Evolutionary conservation across 1,284 basidiomycete genomes (phyloP).

Genomic region (Pseudozyma sp.): DNA sequence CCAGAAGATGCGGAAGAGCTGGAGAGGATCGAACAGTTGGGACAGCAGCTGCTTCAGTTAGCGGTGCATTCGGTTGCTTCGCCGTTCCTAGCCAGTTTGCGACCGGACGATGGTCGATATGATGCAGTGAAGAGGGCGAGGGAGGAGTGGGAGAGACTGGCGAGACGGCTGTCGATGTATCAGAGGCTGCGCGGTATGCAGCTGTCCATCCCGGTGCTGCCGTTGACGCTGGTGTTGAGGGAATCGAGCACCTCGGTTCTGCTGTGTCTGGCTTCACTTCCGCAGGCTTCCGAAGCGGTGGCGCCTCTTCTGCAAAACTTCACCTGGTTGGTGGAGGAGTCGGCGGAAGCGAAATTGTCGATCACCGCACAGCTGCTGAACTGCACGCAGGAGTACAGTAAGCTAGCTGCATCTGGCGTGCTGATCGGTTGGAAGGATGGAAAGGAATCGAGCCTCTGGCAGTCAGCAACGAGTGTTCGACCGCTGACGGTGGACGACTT

Average conservation of each 20-base stretch:
- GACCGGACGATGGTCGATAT: background rate
- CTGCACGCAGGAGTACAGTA: background rate
- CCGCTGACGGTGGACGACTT: background rate
- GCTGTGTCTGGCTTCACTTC: slow-evolving; percentile 27
- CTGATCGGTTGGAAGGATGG: slow-evolving; percentile 30
- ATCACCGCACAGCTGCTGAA: slow-evolving; percentile 21
- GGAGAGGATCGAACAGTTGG: slow-evolving; percentile 19
- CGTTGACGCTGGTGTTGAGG: slow-evolving; percentile 17
- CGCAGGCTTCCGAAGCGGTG: slow-evolving; percentile 13
- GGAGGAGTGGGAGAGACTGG: slow-evolving; percentile 9
- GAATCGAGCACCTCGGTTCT: slow-evolving; percentile 13
- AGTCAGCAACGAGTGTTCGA: background rate
- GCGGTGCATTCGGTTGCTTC: slow-evolving; percentile 24
- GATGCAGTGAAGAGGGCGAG: background rate
- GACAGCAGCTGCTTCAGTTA: slow-evolving; percentile 34
- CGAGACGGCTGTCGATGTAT: slow-evolving; percentile 10
- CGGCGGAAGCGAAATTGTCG: slow-evolving; percentile 1
- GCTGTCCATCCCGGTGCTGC: slow-evolving; percentile 17
- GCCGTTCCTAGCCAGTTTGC: slow-evolving; percentile 11
- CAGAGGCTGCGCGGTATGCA: slow-evolving; percentile 6
- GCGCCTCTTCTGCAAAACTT: slow-evolving; percentile 11
- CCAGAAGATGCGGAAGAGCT: slow-evolving; percentile 1
- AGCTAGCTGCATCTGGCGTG: slow-evolving; percentile 15
- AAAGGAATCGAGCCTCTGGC: slow-evolving; percentile 20
- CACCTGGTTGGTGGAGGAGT: slow-evolving; percentile 18